These are phyloP conservation scores for Pulveroboletus sp. DNA, from an alignment of 768 basidiomycete genomes.

Conservation along the genomic window DNA sequence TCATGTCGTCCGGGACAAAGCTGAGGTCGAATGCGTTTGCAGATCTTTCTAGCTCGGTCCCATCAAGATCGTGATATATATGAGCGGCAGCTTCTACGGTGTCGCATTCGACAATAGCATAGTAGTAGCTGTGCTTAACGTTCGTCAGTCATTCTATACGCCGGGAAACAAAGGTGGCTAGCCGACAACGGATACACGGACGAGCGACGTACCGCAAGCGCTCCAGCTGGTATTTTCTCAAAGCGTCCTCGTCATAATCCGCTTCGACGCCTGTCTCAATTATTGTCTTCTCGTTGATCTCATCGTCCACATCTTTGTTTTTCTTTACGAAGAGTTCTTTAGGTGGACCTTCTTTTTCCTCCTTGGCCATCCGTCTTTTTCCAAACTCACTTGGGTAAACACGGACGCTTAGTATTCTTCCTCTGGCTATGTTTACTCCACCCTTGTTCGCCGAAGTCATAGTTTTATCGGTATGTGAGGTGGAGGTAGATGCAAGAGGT, in stretches of 20 bases:
- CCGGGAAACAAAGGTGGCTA: not conserved
- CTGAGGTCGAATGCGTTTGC: slow-evolving; percentile 95
- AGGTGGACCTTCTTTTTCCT: slow-evolving; percentile 90
- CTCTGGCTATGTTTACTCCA: slow-evolving; percentile 40
- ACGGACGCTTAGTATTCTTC: slow-evolving; percentile 69
- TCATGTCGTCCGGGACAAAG: slow-evolving; percentile 87
- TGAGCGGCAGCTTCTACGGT: slow-evolving; percentile 69
- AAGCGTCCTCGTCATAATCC: slow-evolving; percentile 82
- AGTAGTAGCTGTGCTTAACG: slow-evolving; percentile 70
- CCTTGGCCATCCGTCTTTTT: slow-evolving; percentile 75
- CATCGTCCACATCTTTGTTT: slow-evolving; percentile 34
- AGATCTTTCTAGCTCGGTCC: slow-evolving; percentile 92
- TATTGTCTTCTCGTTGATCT: slow-evolving; percentile 60
- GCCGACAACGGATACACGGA: not conserved
- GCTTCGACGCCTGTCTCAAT: slow-evolving; percentile 64
- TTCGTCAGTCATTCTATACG: slow-evolving; percentile 4
- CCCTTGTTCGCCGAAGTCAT: slow-evolving; percentile 6
- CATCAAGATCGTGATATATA: slow-evolving; percentile 82
- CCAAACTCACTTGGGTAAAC: slow-evolving; percentile 96
- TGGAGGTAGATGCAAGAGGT: slow-evolving; percentile 33
- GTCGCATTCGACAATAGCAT: slow-evolving; percentile 90
- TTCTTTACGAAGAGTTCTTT: slow-evolving; percentile 70
- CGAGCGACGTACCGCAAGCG: slow-evolving; percentile 64
- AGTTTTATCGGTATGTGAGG: slow-evolving; percentile 16
- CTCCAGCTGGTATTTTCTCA: slow-evolving; percentile 90